These are phyloP conservation scores for Xylariales sp. DNA, from an alignment of 2,329 filamentous ascomycete species.

Conservation along the genomic window DNA sequence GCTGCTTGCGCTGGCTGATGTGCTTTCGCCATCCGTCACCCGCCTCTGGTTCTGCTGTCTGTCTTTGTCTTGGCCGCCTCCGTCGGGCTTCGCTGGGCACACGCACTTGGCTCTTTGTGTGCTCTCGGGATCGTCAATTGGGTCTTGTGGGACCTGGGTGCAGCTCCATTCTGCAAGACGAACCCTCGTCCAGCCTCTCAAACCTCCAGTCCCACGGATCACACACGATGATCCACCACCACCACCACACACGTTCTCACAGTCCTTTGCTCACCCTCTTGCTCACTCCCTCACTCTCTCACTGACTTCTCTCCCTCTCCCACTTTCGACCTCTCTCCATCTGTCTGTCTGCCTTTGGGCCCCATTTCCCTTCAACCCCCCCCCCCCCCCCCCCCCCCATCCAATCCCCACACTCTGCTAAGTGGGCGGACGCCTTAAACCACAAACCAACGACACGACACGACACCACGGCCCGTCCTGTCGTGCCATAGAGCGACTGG, in stretches of 20 bases:
- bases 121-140: conserved; percentile 9
- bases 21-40: too few relatives aligned
- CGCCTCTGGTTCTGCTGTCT: neutral
- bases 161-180: conserved; percentile 9
- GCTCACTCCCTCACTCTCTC: conserved; percentile 15
- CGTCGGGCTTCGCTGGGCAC: conserved; percentile 5
- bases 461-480: too few relatives aligned
- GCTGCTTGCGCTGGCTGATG: too few relatives aligned
- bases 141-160: conserved; percentile 7
- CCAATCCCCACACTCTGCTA: conserved; percentile 18
- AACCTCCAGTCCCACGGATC: conserved; percentile 4
- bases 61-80: neutral
- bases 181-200: conserved; percentile 8
- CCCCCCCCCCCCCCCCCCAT: too few relatives aligned
- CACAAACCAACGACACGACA: conserved; percentile 17
- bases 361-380: too few relatives aligned
- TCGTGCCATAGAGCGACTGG: conserved; percentile 21
- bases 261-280: conserved; percentile 13
- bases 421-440: conserved; percentile 7
- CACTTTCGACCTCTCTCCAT: conserved; percentile 14
- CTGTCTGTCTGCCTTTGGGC: too few relatives aligned
- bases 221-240: conserved; percentile 9
- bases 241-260: too few relatives aligned
- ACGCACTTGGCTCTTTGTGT: conserved; percentile 2
- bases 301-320: neutral